Conservation (phyloP, 768 basidiomycete species). For the Suillus placidus region DNA sequence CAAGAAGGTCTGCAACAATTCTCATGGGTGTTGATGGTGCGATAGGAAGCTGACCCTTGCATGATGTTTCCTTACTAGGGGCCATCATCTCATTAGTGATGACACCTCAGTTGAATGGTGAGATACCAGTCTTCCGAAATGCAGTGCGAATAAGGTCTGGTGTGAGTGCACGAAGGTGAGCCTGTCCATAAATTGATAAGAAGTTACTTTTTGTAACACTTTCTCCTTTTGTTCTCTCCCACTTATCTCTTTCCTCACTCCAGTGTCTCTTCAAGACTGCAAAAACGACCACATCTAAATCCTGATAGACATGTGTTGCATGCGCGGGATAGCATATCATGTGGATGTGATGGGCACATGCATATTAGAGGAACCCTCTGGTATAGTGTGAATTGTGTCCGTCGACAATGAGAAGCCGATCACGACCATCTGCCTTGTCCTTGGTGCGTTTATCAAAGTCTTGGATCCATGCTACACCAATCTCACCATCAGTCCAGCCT, state of each 20-base stretch:
- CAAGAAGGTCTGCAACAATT: not conserved
- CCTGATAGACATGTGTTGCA: constrained; percentile 36
- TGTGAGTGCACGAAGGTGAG: too few relatives aligned
- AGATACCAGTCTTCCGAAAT: constrained; percentile 33
- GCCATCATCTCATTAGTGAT: constrained; percentile 14
- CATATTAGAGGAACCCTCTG: constrained; percentile 41
- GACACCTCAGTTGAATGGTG: constrained; percentile 20
- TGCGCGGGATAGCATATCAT: constrained; percentile 45
- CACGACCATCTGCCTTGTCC: constrained; percentile 33
- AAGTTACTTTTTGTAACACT: too few relatives aligned
- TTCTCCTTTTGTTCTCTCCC: too few relatives aligned
- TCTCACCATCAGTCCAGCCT: constrained; percentile 33
- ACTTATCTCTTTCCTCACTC: constrained; percentile 20
- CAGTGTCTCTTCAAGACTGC: constrained; percentile 34
- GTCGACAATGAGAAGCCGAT: constrained; percentile 44
- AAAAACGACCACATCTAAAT: constrained; percentile 45
- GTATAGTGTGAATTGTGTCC: constrained; percentile 50
- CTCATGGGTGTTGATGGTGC: not conserved
- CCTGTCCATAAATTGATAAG: too few relatives aligned
- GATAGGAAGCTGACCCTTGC: constrained; percentile 3
- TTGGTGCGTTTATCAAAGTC: constrained; percentile 36
- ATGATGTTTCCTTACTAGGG: constrained; percentile 11
- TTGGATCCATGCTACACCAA: constrained; percentile 32
- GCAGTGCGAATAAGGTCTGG: constrained; percentile 25
- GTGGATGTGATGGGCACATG: constrained; percentile 38